These are phyloP conservation scores for Syzygium jambos DNA, from an alignment of 345 rosid genomes.

Conservation along the genomic window DNA sequence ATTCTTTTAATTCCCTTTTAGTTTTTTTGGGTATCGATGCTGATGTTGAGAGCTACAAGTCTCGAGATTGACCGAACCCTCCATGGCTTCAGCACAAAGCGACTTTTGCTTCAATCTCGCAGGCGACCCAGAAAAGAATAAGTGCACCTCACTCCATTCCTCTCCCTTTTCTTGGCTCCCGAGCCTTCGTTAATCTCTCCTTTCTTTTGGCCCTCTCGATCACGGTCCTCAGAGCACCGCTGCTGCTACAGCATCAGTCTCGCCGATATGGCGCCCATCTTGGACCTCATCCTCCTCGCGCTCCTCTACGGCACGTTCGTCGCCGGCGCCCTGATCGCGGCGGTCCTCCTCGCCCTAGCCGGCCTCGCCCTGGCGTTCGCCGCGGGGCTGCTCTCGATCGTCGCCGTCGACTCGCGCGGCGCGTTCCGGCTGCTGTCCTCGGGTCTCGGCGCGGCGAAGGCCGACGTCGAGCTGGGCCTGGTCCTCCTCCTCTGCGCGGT, in stretches of 20 bases:
- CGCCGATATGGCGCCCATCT: conserved; percentile 15
- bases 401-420: conserved; percentile 10
- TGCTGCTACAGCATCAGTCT: background rate
- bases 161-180: background rate
- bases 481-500: conserved; percentile 10
- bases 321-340: conserved; percentile 6
- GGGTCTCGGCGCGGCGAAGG: background rate
- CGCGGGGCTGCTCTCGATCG: conserved; percentile 8
- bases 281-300: conserved; percentile 26
- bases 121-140: background rate
- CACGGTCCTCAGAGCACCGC: background rate
- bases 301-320: conserved; percentile 24
- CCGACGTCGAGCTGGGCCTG: conserved; percentile 21
- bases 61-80: background rate
- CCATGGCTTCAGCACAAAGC: background rate
- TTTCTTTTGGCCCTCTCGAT: background rate
- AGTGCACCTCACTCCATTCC: conserved; percentile 36
- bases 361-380: conserved; percentile 13
- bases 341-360: conserved; percentile 2
- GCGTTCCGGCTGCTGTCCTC: background rate
- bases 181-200: background rate
- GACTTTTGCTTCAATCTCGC: background rate
- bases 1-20: background rate
- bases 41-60: background rate
- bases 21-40: background rate